phyloP scores from a whole-genome alignment of 768 basidiomycete genomes.

The Tulasnella sp. region DNA sequence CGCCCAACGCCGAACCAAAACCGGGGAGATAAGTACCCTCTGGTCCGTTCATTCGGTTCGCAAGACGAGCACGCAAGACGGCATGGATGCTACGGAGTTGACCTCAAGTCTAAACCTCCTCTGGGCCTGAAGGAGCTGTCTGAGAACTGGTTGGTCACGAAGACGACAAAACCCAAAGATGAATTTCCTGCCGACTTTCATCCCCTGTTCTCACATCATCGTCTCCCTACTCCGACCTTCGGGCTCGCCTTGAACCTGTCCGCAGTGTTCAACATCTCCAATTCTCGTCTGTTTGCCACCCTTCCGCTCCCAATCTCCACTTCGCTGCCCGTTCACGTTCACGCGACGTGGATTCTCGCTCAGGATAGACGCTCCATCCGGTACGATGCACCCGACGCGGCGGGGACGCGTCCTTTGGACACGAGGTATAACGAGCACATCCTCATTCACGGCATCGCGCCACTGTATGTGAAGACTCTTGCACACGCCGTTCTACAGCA shows the following conservation, averaged over 20 bases:
- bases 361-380: conserved; percentile 30
- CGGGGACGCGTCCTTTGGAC: not conserved
- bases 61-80: not conserved
- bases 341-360: conserved; percentile 36
- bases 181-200: not conserved
- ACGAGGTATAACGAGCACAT: not conserved
- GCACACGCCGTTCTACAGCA: not conserved
- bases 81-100: not conserved
- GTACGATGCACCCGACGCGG: not conserved
- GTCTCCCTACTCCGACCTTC: not conserved
- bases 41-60: not conserved
- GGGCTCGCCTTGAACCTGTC: not conserved
- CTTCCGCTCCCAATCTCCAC: conserved; percentile 33
- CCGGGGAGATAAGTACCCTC: not conserved
- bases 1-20: conserved; percentile 20
- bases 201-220: not conserved
- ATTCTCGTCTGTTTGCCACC: conserved; percentile 37
- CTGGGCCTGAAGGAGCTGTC: not conserved
- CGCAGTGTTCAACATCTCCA: conserved; percentile 35
- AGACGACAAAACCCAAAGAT: too few relatives aligned
- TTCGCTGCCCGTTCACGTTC: conserved; percentile 36
- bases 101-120: not conserved
- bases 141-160: not conserved
- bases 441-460: not conserved
- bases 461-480: not conserved